phyloP scores from a whole-genome alignment of 768 basidiomycete species.

The Sutorius australiensis region DNA sequence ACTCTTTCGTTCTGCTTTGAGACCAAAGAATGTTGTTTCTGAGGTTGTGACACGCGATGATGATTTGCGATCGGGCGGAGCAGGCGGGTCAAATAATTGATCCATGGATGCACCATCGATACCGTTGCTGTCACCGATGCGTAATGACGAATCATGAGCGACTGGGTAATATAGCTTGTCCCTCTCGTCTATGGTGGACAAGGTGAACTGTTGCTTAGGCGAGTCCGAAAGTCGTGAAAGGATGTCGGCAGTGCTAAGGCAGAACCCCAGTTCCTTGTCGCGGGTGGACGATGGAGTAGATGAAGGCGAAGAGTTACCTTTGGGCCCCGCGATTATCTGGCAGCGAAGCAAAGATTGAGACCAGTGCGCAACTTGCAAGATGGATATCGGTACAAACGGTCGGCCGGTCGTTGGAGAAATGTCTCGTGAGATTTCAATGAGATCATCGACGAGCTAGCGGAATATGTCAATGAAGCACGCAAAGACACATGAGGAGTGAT shows the following conservation, averaged over 20 bases:
- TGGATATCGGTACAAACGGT: slow-evolving; percentile 62
- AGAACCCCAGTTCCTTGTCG: slow-evolving; percentile 67
- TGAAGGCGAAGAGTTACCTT: slow-evolving; percentile 26
- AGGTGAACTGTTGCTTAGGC: slow-evolving; percentile 7
- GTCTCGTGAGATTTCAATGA: slow-evolving; percentile 70
- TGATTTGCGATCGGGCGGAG: slow-evolving; percentile 22
- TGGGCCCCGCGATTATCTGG: slow-evolving; percentile 45
- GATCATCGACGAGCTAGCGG: slow-evolving; percentile 71
- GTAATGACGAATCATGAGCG: slow-evolving; percentile 62
- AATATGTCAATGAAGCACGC: background rate
- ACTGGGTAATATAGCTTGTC: slow-evolving; percentile 58
- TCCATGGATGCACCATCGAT: slow-evolving; percentile 61
- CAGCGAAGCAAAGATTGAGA: slow-evolving; percentile 63
- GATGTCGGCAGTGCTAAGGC: slow-evolving; percentile 53
- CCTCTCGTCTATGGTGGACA: slow-evolving; percentile 14
- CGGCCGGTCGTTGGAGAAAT: slow-evolving; percentile 65
- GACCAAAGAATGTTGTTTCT: slow-evolving; percentile 63
- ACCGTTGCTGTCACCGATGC: slow-evolving; percentile 67
- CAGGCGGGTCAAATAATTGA: slow-evolving; percentile 52
- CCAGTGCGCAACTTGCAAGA: slow-evolving; percentile 81
- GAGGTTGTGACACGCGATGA: slow-evolving; percentile 29
- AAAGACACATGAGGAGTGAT: background rate
- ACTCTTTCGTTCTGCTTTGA: slow-evolving; percentile 44
- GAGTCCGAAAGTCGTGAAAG: slow-evolving; percentile 28
- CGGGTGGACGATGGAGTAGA: slow-evolving; percentile 35